Percentiles rank a stretch among this genome's conserved stretches.
Conservation (phyloP, 768 basidiomycete species). For the Pulveroboletus sp. region DNA sequence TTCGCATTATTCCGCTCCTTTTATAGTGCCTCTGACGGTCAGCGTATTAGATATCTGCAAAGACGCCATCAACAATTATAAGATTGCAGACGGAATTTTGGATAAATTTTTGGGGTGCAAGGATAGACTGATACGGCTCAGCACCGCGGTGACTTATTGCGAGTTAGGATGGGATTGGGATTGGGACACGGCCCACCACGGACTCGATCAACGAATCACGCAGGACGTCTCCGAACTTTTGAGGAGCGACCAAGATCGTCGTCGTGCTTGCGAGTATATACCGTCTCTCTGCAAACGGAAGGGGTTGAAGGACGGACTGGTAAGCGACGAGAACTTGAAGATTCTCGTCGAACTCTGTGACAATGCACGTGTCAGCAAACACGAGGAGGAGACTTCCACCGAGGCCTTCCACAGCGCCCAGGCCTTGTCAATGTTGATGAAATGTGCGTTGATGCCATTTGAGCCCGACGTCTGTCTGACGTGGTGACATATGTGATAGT, state of each 20-base stretch:
- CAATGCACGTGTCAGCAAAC: neutral
- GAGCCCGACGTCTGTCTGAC: neutral
- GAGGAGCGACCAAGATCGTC: neutral
- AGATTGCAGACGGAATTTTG: conserved; percentile 7
- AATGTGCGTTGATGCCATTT: conserved; percentile 8
- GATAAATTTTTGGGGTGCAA: conserved; percentile 11
- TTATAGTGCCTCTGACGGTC: neutral
- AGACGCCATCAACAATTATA: neutral
- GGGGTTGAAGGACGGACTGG: conserved; percentile 10
- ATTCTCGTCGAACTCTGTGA: conserved; percentile 19
- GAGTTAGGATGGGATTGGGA: conserved; percentile 23
- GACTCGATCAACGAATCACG: conserved; percentile 3
- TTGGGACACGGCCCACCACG: neutral
- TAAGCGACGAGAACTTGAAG: conserved; percentile 16
- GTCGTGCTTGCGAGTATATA: conserved; percentile 25
- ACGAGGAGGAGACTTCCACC: conserved; percentile 16
- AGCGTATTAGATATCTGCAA: conserved; percentile 15
- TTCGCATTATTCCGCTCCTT: neutral
- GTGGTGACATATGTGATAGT: conserved; percentile 7
- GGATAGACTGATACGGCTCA: conserved; percentile 19
- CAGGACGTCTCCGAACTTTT: conserved; percentile 17
- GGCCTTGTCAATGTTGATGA: conserved; percentile 24
- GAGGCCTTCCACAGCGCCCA: conserved; percentile 23
- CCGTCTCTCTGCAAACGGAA: conserved; percentile 26
- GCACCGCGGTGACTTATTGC: conserved; percentile 24